These are phyloP conservation scores for Amanita rubescens DNA, from an alignment of 768 basidiomycete species.

Conservation along the genomic window DNA sequence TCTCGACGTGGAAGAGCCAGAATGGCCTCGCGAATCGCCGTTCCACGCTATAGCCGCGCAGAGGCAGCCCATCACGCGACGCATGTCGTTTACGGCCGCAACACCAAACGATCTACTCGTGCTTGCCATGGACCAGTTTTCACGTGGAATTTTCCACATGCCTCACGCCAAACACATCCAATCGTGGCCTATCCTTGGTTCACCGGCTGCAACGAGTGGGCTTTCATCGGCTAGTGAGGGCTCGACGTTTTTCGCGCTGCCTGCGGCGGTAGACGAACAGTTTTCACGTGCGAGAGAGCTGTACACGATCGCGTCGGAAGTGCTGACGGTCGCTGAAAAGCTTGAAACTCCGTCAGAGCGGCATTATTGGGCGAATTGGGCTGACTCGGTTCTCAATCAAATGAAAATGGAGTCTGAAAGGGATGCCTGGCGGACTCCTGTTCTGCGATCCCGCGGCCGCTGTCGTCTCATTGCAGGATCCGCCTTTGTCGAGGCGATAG, in stretches of 20 bases:
- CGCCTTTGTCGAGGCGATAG: constrained; percentile 47
- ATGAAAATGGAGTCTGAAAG: constrained; percentile 56
- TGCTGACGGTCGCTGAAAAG: constrained; percentile 53
- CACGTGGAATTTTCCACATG: constrained; percentile 65
- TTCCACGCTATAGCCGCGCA: constrained; percentile 42
- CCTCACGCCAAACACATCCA: constrained; percentile 32
- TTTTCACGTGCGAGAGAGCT: constrained; percentile 55
- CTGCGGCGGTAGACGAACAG: background rate
- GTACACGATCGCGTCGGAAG: constrained; percentile 55
- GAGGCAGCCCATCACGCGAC: constrained; percentile 41
- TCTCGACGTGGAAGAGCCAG: constrained; percentile 18
- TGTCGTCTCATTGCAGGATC: constrained; percentile 52
- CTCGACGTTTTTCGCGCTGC: background rate
- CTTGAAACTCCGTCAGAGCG: constrained; percentile 37
- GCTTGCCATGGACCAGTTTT: constrained; percentile 64
- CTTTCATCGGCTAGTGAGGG: background rate
- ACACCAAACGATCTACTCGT: constrained; percentile 45
- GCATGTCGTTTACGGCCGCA: constrained; percentile 36
- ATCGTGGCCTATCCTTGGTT: background rate
- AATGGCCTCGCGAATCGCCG: constrained; percentile 45
- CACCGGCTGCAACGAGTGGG: background rate
- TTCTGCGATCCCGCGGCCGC: constrained; percentile 42
- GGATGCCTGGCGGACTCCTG: constrained; percentile 39
- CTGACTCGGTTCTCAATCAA: constrained; percentile 53
- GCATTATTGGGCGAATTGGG: constrained; percentile 51